Evolutionary conservation across 768 basidiomycete species (phyloP), one percentile per base, ranked within the genome.

Genomic region (Russula compacta): DNA sequence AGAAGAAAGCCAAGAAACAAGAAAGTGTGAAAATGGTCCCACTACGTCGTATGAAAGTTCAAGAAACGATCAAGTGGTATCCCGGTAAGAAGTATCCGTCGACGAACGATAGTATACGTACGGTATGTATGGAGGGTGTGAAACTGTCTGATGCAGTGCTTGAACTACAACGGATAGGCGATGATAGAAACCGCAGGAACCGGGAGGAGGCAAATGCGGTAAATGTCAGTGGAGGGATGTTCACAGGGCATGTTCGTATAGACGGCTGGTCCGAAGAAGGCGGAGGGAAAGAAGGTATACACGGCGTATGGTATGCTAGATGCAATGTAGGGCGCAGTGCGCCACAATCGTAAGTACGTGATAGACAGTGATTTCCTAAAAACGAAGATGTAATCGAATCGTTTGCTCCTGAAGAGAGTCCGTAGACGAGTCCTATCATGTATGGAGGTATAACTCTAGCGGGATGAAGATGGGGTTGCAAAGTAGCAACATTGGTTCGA

Each of bases 341-440:
- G 36, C 36, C 32, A 43, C 54, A 39, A 15, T 53, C 51, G 55
- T 64, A 56, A 64, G 63, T 64, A 64, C 60, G 51, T 57, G 51
- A 42, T 44, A 52, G 35, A 56, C 21, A 21, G 36, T 49, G 35
- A 32, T 11, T 52, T 47, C 59, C 54, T 39, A 44, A 46, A 61
- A 50, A 40, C n/a, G 19, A 24, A 55, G 38, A 24, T 56, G 53
- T 38, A 40, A 59, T 35, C n/a, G 33, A 56, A 36, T 53, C 44
- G 38, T 56, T 38, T 17, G 38, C 32, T 64, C 54, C 39, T 35
- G 29, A 56, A 46, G n/a, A 40, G n/a, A 47, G 59, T 61, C 42
- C 54, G 17, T 35, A 11, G 19, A 33, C n/a, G 51, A 53, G 51
- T 64, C 57, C 50, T 51, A 60, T 49, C 52, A 36, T 54, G 46